Base-by-base conservation (phyloP, 2,329 filamentous ascomycete species). In the Monosporascus sp. region DNA sequence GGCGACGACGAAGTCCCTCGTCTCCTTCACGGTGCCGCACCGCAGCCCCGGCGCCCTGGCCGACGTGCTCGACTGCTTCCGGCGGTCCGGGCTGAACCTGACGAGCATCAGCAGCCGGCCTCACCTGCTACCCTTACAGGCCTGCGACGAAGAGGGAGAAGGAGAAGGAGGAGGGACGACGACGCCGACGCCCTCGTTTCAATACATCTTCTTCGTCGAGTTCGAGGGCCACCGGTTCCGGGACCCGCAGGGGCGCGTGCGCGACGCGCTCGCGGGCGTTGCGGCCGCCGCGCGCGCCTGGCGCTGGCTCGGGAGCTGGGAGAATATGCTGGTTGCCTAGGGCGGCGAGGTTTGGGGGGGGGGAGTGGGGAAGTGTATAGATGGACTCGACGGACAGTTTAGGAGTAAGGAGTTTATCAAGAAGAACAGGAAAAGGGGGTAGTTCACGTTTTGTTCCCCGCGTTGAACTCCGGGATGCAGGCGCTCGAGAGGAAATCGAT, bases 141-240 rank as follows among this genome's bases (percentile, higher is more conserved):
- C 26, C 7, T 7, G 26, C 7, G 14, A 11, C 19, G 47, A 7
- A 1, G 31, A 40, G 0, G 31, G 14, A 14, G 31, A 35, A 24
- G 41, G 27, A 52, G 75, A 80, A 40, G 74, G 2, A 3, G 7
- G n/a, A n/a, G n/a, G n/a, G n/a, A n/a, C n/a, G n/a, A n/a, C n/a
- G n/a, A n/a, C n/a, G n/a, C n/a, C 26, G 26, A 27, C 26, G 26
- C 26, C 76, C 60, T 84, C 88, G 20, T 97, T 96, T 82, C 86
- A 95, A 68, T 97, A 97, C 72, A 82, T 97, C 38, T 97, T 97
- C 74, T 92, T 97, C 67, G 86, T 97, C 31, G 93, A 97, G 75
- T 91, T 96, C 63, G 82, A 88, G 68, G 87, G 88, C 1, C 79
- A 83, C 67, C 73, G 72, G 60, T 63, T 68, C 52, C 69, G 72